Base-by-base conservation (phyloP, 73 alveolate genomes). In the Paramecium biaurelia region DNA sequence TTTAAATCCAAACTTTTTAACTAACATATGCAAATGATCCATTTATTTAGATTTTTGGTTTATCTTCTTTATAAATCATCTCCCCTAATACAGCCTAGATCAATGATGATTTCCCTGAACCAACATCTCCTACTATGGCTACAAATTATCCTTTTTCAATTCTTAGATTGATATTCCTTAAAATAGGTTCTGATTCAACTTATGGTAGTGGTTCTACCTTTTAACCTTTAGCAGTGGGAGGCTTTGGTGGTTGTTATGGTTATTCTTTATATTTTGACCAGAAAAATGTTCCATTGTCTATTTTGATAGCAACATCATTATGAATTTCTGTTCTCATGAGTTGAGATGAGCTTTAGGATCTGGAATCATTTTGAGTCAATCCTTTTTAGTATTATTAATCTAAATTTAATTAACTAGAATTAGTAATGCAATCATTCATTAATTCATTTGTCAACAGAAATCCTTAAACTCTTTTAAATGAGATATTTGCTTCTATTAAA, bases 1-100 rank as follows among this genome's bases (percentile, higher is more conserved):
- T 95, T 92, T 96, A 88, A 23, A 98, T 98, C 99, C 99, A 97
- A 56, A 99, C 98, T 45, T 85, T 92, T 84, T 96, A 96, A 70
- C 95, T 93, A 12, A 96, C 98, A 86, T 93, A 96, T 0, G 94
- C 79, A 70, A 92, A 49, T 42, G 45, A 43, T n/a, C 94, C 96
- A 68, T 49, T 67, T 23, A 92, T 32, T 21, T 57, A 35, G 5
- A 92, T 74, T 88, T 26, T 28, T 21, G 87, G 87, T 38, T 87
- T 87, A 15, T 56, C 59, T 7, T 92, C 89, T 14, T 82, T 42
- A 35, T 63, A 87, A 26, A 56, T 38, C 85, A 92, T 79, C 18
- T 92, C 96, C 0, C 92, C 92, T 20, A 92, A 14, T 8, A 92
- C 10, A 10, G 93, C 90, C 32, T 70, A 35, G 38, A 92, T 43